Evolutionary conservation across 2,329 filamentous ascomycete species (phyloP).

Genomic region (Ophiobolus disseminans): DNA sequence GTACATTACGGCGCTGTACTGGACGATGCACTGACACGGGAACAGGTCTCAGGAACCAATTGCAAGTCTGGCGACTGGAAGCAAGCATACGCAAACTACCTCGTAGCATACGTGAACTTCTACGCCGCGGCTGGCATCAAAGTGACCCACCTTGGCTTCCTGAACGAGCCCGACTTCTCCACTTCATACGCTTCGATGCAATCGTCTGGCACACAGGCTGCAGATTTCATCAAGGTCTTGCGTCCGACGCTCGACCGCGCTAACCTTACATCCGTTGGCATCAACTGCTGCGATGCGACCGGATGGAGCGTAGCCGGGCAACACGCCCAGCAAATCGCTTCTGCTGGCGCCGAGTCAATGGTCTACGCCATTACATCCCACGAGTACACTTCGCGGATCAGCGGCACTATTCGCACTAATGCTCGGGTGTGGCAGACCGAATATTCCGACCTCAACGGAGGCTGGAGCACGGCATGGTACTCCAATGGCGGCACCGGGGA

Average conservation of each 20-base stretch:
- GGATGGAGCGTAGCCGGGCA: constrained; percentile 51
- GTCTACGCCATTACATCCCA: constrained; percentile 54
- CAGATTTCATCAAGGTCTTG: constrained; percentile 60
- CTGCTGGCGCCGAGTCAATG: constrained; percentile 47
- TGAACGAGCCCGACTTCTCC: constrained; percentile 55
- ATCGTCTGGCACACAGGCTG: constrained; percentile 56
- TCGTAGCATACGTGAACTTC: constrained; percentile 56
- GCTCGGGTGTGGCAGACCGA: constrained; percentile 62
- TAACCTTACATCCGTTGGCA: constrained; percentile 46
- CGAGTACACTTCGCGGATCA: constrained; percentile 52
- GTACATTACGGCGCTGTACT: constrained; percentile 19
- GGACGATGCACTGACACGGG: background rate
- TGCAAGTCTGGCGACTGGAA: constrained; percentile 57
- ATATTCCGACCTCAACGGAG: constrained; percentile 54
- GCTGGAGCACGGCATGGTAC: constrained; percentile 56
- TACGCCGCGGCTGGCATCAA: constrained; percentile 52
- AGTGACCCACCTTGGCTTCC: constrained; percentile 53
- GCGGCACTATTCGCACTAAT: constrained; percentile 51
- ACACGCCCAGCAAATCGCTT: constrained; percentile 49
- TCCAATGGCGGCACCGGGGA: constrained; percentile 56
- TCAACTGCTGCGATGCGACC: constrained; percentile 56
- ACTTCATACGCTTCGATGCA: constrained; percentile 57
- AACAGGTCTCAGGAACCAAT: constrained; percentile 28
- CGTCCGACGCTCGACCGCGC: constrained; percentile 47
- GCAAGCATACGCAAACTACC: constrained; percentile 58